phyloP scores from a whole-genome alignment of 768 basidiomycete genomes.

The Leccinum rimulosum region DNA sequence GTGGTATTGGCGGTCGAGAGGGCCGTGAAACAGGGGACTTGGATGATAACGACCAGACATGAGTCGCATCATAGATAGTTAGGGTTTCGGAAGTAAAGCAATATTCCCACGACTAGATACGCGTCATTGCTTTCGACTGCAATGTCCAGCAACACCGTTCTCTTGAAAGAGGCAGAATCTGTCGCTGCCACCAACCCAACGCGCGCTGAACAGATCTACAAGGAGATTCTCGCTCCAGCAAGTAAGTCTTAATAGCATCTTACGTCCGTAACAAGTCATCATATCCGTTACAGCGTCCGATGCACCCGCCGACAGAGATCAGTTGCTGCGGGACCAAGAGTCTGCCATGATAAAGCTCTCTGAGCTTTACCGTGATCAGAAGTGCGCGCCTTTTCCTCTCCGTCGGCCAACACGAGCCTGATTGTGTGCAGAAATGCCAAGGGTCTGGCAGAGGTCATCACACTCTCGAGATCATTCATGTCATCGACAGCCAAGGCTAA shows the following conservation, averaged over 20 bases:
- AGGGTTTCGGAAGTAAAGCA: not conserved
- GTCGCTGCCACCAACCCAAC: slow-evolving; percentile 45
- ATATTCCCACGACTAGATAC: slow-evolving; percentile 25
- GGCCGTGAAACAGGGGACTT: too few species aligned
- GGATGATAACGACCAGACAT: too few species aligned
- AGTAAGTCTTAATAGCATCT: slow-evolving; percentile 22
- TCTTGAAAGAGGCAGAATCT: slow-evolving; percentile 49
- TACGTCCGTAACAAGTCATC: not conserved
- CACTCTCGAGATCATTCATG: slow-evolving; percentile 81
- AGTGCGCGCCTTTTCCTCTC: slow-evolving; percentile 43
- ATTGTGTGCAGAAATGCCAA: slow-evolving; percentile 63
- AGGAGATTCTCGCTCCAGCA: slow-evolving; percentile 53
- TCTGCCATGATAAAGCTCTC: slow-evolving; percentile 82
- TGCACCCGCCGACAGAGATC: slow-evolving; percentile 45
- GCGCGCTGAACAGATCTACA: slow-evolving; percentile 73
- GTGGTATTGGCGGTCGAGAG: too few species aligned
- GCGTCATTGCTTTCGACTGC: slow-evolving; percentile 19
- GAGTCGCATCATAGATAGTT: too few species aligned
- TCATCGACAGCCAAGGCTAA: slow-evolving; percentile 96
- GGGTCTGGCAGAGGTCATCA: slow-evolving; percentile 84
- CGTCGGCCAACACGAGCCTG: not conserved
- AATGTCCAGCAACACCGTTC: slow-evolving; percentile 26
- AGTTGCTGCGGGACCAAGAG: slow-evolving; percentile 77
- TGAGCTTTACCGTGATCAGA: slow-evolving; percentile 81
- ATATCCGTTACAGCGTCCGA: slow-evolving; percentile 29